phyloP scores from a whole-genome alignment of 2,329 filamentous ascomycete species.

The Calonectria hongkongensis region DNA sequence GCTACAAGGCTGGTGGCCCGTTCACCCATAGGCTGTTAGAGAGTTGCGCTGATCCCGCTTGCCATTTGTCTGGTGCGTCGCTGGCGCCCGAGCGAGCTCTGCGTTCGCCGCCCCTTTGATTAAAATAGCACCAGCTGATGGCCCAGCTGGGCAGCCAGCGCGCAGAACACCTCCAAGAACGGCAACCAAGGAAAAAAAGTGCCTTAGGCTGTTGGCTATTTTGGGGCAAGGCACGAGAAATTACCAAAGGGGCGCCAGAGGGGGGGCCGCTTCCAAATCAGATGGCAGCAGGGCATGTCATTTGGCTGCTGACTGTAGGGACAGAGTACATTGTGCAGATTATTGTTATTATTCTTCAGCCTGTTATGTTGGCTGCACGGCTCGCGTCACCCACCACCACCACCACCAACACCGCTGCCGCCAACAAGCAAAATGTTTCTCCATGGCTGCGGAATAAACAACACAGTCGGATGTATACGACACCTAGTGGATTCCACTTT shows the following conservation, averaged over 20 bases:
- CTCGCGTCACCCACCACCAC: not conserved
- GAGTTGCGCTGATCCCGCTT: slow-evolving; percentile 12
- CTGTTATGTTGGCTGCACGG: not conserved
- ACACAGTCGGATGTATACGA: slow-evolving; percentile 12
- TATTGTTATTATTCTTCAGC: too few relatives aligned
- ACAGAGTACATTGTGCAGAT: too few relatives aligned
- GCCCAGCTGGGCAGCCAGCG: slow-evolving; percentile 4
- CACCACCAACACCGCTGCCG: too few relatives aligned
- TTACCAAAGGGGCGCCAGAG: slow-evolving; percentile 12
- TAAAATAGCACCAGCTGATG: slow-evolving; percentile 2
- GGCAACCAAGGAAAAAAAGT: not conserved
- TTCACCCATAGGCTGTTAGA: slow-evolving; percentile 22
- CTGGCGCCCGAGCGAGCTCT: slow-evolving; percentile 17
- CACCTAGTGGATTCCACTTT: not conserved
- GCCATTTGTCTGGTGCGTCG: slow-evolving; percentile 11
- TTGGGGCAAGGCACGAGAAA: slow-evolving; percentile 12
- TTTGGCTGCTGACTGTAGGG: not conserved
- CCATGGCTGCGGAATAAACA: slow-evolving; percentile 6
- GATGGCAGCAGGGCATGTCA: not conserved
- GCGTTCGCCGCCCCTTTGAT: slow-evolving; percentile 23
- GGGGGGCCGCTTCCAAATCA: slow-evolving; percentile 6
- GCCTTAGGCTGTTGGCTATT: slow-evolving; percentile 4
- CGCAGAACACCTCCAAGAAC: slow-evolving; percentile 5
- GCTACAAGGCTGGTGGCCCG: slow-evolving; percentile 25
- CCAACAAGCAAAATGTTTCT: slow-evolving; percentile 1